phyloP scores from a whole-genome alignment of 495 filamentous ascomycete genomes.

The Pseudevernia furfuracea region DNA sequence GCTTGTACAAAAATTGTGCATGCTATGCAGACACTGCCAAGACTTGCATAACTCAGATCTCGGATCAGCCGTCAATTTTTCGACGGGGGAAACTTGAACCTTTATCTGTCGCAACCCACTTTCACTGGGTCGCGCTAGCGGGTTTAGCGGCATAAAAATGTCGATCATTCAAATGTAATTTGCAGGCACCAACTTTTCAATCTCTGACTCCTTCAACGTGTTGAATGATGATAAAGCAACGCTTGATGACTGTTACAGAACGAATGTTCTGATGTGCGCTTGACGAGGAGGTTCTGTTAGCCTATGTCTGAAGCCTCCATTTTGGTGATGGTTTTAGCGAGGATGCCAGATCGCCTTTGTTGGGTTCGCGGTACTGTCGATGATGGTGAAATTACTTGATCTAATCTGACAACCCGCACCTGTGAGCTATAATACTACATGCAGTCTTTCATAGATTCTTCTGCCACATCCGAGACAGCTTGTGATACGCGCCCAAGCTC shows the following conservation, averaged over 20 bases:
- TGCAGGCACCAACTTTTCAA: background rate
- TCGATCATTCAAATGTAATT: slow-evolving; percentile 2
- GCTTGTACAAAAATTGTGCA: slow-evolving; percentile 1
- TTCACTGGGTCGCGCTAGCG: slow-evolving; percentile 11
- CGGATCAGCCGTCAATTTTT: slow-evolving; percentile 13
- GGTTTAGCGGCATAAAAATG: slow-evolving; percentile 8
- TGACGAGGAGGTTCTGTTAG: slow-evolving; percentile 7
- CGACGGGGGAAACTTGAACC: slow-evolving; percentile 25
- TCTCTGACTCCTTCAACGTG: background rate
- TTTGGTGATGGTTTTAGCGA: slow-evolving; percentile 37
- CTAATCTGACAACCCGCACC: slow-evolving; percentile 43
- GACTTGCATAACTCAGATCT: background rate
- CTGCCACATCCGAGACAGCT: background rate
- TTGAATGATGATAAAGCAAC: slow-evolving; percentile 40
- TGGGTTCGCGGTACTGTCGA: slow-evolving; percentile 24
- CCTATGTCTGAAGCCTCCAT: slow-evolving; percentile 26
- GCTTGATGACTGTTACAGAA: slow-evolving; percentile 29
- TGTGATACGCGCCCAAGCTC: background rate
- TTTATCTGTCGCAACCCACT: slow-evolving; percentile 14
- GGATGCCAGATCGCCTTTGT: slow-evolving; percentile 10
- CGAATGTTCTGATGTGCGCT: background rate
- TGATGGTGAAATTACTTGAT: slow-evolving; percentile 51
- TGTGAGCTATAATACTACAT: too few species aligned
- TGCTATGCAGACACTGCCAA: background rate
- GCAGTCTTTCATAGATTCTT: background rate